Percentiles rank a stretch among this genome's conserved stretches.
Evolutionary conservation across 1,139 yeast genomes (phyloP).

Genomic region (Blastobotrys capitulatus): DNA sequence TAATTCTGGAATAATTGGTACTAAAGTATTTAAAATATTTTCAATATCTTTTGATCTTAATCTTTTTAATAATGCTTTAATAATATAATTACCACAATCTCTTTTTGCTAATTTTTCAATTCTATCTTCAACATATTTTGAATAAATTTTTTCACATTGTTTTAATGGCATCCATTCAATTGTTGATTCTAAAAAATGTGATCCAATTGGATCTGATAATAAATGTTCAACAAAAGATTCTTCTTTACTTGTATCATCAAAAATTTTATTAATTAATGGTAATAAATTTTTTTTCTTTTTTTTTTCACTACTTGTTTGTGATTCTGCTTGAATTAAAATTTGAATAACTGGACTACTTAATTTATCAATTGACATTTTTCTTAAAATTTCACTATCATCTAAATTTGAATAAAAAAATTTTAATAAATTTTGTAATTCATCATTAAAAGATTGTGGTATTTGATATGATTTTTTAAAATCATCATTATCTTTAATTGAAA

Average conservation of each 20-base stretch:
- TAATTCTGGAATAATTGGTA: slow-evolving; percentile 61
- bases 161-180: slow-evolving; percentile 58
- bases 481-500: slow-evolving; percentile 68
- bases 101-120: slow-evolving; percentile 68
- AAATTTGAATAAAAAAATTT: slow-evolving; percentile 27
- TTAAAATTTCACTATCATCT: slow-evolving; percentile 40
- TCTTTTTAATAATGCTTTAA: slow-evolving; percentile 58
- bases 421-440: slow-evolving; percentile 31
- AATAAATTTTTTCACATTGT: slow-evolving; percentile 64
- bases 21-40: slow-evolving; percentile 59
- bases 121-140: slow-evolving; percentile 67
- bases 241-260: slow-evolving; percentile 37
- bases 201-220: slow-evolving; percentile 82
- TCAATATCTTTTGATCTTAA: slow-evolving; percentile 56
- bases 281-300: slow-evolving; percentile 15
- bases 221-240: slow-evolving; percentile 80
- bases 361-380: slow-evolving; percentile 73
- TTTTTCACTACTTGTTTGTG: slow-evolving; percentile 16
- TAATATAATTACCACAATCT: slow-evolving; percentile 79
- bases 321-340: slow-evolving; percentile 48
- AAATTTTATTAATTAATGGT: slow-evolving; percentile 29
- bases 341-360: slow-evolving; percentile 87
- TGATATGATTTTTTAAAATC: slow-evolving; percentile 47
- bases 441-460: slow-evolving; percentile 67
- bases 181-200: slow-evolving; percentile 77